A percentile compares a stretch with the other conserved stretches of the same genome.
These are phyloP conservation scores for Neocatenulostroma microsporum DNA, from an alignment of 2,329 filamentous ascomycete species.

Conservation along the genomic window DNA sequence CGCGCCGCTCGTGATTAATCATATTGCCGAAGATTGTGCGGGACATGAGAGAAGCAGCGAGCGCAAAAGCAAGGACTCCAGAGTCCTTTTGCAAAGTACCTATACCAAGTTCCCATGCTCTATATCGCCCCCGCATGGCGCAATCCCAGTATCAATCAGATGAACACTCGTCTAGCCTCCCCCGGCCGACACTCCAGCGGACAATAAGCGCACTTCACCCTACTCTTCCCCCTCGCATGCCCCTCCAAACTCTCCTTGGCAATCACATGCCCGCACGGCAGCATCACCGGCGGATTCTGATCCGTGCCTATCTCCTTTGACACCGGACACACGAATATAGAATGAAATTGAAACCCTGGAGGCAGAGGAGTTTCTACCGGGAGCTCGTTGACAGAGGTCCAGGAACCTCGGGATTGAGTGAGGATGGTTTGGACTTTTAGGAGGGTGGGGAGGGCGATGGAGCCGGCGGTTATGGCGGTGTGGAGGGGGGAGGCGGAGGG, in stretches of 20 bases:
- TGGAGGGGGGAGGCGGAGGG: conserved; percentile 90
- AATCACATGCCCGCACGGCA: conserved; percentile 91
- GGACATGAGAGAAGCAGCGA: no score
- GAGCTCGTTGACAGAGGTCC: conserved; percentile 85
- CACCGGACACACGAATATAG: conserved; percentile 96
- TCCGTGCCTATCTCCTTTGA: conserved; percentile 95
- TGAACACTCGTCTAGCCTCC: conserved; percentile 62
- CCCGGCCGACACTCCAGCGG: conserved; percentile 70
- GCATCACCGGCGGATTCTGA: conserved; percentile 89
- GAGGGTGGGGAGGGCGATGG: conserved; percentile 80
- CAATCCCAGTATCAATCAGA: conserved; percentile 15
- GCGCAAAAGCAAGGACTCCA: not conserved
- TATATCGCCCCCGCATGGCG: not conserved
- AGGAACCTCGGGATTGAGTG: conserved; percentile 83
- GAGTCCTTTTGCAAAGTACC: no score
- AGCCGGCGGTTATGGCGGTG: conserved; percentile 82
- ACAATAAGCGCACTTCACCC: conserved; percentile 96
- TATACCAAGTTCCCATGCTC: no score
- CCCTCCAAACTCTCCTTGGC: conserved; percentile 74
- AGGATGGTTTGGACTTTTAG: conserved; percentile 84
- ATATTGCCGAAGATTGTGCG: no score
- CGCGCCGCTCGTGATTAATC: no score
- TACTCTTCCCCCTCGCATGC: conserved; percentile 61
- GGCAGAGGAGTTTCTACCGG: conserved; percentile 64
- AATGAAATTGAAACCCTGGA: conserved; percentile 68